Percentiles rank a stretch among this genome's conserved stretches.
Conservation (phyloP, 2,329 filamentous ascomycete genomes). For the Rosellinia necatrix region DNA sequence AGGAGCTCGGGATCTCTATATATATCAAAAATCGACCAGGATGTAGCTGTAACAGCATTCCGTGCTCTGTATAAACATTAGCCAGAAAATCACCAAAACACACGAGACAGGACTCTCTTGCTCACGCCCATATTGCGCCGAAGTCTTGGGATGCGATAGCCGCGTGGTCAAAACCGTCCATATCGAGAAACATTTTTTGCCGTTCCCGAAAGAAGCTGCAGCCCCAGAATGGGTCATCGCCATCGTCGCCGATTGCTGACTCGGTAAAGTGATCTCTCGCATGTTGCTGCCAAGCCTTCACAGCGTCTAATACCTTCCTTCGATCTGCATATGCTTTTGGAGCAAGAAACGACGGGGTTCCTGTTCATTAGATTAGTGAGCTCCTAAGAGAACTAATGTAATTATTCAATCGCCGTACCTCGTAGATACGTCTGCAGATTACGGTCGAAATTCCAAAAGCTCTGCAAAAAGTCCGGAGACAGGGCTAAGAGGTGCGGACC, state of each 20-base stretch:
- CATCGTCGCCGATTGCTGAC: constrained; percentile 22
- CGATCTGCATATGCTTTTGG: constrained; percentile 34
- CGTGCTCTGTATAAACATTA: constrained; percentile 29
- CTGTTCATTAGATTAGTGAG: constrained; percentile 17
- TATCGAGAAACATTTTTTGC: constrained; percentile 34
- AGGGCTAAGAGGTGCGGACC: constrained; percentile 33
- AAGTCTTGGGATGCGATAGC: constrained; percentile 37
- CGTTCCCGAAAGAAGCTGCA: constrained; percentile 36
- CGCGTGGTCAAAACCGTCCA: constrained; percentile 34
- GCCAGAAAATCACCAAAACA: background rate
- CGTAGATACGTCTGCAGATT: constrained; percentile 38
- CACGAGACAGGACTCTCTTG: background rate
- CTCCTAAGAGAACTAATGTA: background rate
- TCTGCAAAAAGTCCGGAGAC: constrained; percentile 32
- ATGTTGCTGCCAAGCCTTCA: constrained; percentile 33
- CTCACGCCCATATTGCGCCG: constrained; percentile 38
- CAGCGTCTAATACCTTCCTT: constrained; percentile 30
- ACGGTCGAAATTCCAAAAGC: constrained; percentile 37
- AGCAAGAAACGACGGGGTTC: constrained; percentile 34
- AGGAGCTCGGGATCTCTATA: constrained; percentile 35
- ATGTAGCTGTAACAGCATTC: constrained; percentile 31
- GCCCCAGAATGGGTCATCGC: constrained; percentile 36
- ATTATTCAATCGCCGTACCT: constrained; percentile 20
- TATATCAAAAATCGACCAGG: constrained; percentile 35
- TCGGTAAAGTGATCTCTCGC: constrained; percentile 32